These are phyloP conservation scores for Phyllosticta ampelicida DNA, from an alignment of 2,329 filamentous ascomycete species.

Conservation along the genomic window DNA sequence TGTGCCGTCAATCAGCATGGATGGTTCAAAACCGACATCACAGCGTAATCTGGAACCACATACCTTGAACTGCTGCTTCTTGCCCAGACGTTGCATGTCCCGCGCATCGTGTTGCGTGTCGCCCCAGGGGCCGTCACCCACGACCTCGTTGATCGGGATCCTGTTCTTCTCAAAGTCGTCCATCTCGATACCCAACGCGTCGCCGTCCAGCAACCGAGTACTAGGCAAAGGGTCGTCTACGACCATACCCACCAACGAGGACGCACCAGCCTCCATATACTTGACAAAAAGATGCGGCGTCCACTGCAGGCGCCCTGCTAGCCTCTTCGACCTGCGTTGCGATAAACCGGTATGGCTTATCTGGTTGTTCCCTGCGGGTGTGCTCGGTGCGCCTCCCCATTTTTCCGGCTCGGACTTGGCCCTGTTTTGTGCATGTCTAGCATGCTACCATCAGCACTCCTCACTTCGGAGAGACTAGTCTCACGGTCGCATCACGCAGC, in stretches of 20 bases:
- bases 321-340: neutral
- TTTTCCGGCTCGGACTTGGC: neutral
- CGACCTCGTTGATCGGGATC: conserved; percentile 1
- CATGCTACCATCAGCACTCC: neutral
- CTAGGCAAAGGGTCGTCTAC: neutral
- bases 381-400: neutral
- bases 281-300: neutral
- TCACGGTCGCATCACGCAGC: neutral
- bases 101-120: conserved; percentile 10
- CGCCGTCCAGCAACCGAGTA: neutral
- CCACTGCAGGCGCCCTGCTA: neutral
- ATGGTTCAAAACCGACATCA: neutral
- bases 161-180: neutral
- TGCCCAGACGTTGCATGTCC: conserved; percentile 41
- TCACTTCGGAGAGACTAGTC: neutral
- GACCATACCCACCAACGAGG: neutral
- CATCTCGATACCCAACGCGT: neutral
- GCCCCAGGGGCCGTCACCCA: conserved; percentile 4
- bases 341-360: neutral
- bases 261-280: neutral
- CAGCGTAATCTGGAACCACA: neutral
- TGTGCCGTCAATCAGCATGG: conserved; percentile 12
- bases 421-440: neutral
- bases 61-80: conserved; percentile 38
- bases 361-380: neutral